These are phyloP conservation scores for Flammula alnicola DNA, from an alignment of 1,284 basidiomycete species.

Conservation along the genomic window DNA sequence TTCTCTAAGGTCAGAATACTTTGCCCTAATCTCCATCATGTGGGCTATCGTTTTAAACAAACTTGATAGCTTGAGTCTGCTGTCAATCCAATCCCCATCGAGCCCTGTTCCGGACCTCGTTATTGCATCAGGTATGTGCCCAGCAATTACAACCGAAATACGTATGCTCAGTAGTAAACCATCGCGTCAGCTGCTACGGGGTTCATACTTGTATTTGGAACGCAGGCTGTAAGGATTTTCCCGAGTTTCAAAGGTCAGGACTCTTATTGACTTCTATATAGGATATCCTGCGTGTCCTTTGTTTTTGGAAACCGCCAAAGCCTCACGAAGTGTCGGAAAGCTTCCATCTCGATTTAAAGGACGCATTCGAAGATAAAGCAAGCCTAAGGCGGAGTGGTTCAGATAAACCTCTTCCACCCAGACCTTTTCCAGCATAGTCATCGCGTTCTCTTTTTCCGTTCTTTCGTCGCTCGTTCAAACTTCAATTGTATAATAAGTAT, in stretches of 20 bases:
- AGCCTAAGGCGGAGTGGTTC: background rate
- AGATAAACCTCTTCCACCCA: background rate
- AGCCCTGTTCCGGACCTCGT: slow-evolving; percentile 50
- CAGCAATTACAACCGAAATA: no score
- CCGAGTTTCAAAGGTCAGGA: background rate
- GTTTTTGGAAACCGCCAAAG: slow-evolving; percentile 38
- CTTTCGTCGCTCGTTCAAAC: no score
- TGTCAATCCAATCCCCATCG: slow-evolving; percentile 46
- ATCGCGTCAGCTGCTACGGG: slow-evolving; percentile 47
- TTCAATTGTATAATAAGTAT: no score
- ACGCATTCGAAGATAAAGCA: slow-evolving; percentile 13
- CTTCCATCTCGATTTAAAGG: no score
- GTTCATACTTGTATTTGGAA: slow-evolving; percentile 48
- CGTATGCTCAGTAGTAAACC: no score
- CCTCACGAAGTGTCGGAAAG: slow-evolving; percentile 11
- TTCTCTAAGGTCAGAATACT: slow-evolving; percentile 41
- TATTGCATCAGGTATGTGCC: slow-evolving; percentile 45
- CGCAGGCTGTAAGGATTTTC: slow-evolving; percentile 39
- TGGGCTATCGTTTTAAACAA: no score
- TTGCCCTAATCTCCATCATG: no score
- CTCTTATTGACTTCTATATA: slow-evolving; percentile 18
- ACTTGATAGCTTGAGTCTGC: slow-evolving; percentile 46
- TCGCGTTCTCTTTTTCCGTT: no score
- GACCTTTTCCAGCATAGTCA: background rate
- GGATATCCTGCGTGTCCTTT: slow-evolving; percentile 45